Conservation (phyloP, 2,329 filamentous ascomycete species). For the Colletotrichum tropicicola region DNA sequence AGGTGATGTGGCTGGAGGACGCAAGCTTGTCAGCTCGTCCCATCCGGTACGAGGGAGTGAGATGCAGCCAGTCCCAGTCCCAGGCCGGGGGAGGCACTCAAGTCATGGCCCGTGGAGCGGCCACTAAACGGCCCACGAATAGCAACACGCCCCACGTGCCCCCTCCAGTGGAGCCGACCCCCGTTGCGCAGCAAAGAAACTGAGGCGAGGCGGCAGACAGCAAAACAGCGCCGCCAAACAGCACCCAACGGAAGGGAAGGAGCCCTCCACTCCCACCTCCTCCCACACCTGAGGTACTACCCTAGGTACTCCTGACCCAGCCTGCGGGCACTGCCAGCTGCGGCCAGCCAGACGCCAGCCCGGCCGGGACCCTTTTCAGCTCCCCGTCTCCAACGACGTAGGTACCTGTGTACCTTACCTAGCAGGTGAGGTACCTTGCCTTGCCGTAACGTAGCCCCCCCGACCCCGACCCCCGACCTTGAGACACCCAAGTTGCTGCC, state of each 20-base stretch:
- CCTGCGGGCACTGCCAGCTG: constrained; percentile 6
- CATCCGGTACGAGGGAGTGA: constrained; percentile 10
- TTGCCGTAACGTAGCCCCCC: too few species aligned
- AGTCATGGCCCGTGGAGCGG: neutral
- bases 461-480: neutral
- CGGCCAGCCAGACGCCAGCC: neutral
- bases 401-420: too few species aligned
- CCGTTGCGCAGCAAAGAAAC: too few species aligned
- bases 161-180: constrained; percentile 12
- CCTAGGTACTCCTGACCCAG: neutral
- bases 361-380: neutral
- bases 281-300: too few species aligned
- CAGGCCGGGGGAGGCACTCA: neutral
- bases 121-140: constrained; percentile 26
- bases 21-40: constrained; percentile 5
- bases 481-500: constrained; percentile 5
- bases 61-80: constrained; percentile 3
- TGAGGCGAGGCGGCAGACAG: neutral
- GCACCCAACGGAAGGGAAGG: too few species aligned
- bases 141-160: constrained; percentile 29
- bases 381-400: neutral
- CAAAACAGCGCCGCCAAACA: constrained; percentile 9
- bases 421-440: too few species aligned
- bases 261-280: too few species aligned
- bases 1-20: constrained; percentile 21